Evolutionary conservation across 2,329 filamentous ascomycete species (phyloP), one percentile per base, ranked within the genome.

Genomic region (Stromatinia cepivora): DNA sequence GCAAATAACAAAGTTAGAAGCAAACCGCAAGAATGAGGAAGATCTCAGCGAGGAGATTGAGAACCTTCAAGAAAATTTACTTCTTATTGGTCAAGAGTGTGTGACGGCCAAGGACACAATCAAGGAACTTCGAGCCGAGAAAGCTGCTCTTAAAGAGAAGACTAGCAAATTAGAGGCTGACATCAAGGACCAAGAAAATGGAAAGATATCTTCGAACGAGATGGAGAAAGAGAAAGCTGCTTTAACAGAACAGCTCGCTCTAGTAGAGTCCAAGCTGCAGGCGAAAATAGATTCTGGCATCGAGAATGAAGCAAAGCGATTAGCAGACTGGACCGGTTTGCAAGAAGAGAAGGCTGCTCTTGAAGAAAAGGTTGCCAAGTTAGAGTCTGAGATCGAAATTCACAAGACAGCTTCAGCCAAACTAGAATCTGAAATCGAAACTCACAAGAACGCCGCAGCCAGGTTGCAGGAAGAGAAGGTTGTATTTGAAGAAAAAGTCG

Each of bases 41-140:
- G 90, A 90, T 28, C 82, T 97, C 56, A 85, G 87, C 36, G 94
- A 97, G 75, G 94, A 98, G 80, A 91, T 97, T 70, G 93, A 96
- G 75, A 89, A 87, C 4, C 82, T 98, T 71, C 88, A 90, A 64
- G 92, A 97, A 69, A 92, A 94, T 73, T 82, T 98, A 10, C 81
- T 94, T 56, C 84, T 88, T 62, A 88, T 96, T 71, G 93, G 93
- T 13, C 88, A 93, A 74, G 92, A 96, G 71, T 90, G 94, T 75
- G 92, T 97, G 15, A 93, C 80, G 88, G 90, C 91, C 15, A 95
- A 93, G 80, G 88, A 95, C 73, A 89, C 86, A 78, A 87, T 88
- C 73, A 90, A 96, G 80, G 83, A 87, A 67, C 84, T 96, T 1
- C 84, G 88, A 72, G 83, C 83, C 3, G 91, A 93, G 79, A 94